A percentile compares a stretch with the other conserved stretches of the same genome.
Evolutionary conservation across 768 basidiomycete species (phyloP).

Genomic region (Goffeauzyma gilvescens): DNA sequence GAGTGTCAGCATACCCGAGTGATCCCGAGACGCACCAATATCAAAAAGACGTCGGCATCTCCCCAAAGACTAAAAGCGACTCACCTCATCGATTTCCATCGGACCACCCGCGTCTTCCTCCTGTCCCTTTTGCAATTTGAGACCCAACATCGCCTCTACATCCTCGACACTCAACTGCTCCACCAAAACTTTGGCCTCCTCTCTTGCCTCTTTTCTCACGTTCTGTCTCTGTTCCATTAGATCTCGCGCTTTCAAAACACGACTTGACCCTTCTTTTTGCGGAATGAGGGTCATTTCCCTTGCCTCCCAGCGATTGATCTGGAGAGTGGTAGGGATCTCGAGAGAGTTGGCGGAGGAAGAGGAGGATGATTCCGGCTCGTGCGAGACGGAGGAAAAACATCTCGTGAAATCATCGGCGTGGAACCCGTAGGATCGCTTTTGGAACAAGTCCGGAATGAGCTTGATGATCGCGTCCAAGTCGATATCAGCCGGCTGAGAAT

Average conservation of each 20-base stretch:
- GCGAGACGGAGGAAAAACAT: background rate
- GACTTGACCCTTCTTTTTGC: background rate
- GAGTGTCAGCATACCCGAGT: too few species aligned
- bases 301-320: conserved; percentile 7
- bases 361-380: background rate
- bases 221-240: conserved; percentile 3
- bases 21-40: too few species aligned
- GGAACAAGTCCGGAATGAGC: background rate
- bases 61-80: too few species aligned
- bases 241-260: conserved; percentile 3
- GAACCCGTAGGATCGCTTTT: conserved; percentile 4
- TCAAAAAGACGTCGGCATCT: too few species aligned
- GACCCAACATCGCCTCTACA: background rate
- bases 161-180: background rate
- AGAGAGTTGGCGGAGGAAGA: background rate
- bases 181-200: too few species aligned
- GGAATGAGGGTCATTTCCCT: conserved; percentile 5
- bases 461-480: background rate
- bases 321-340: conserved; percentile 7
- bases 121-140: too few species aligned
- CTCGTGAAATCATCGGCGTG: background rate
- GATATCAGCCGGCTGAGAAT: background rate
- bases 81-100: too few species aligned
- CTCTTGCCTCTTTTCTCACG: conserved; percentile 1
- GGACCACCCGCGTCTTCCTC: too few species aligned